A percentile compares a stretch with the other conserved stretches of the same genome.
Conservation (phyloP, 805 yeast genomes). For the Candida stauntonica region DNA sequence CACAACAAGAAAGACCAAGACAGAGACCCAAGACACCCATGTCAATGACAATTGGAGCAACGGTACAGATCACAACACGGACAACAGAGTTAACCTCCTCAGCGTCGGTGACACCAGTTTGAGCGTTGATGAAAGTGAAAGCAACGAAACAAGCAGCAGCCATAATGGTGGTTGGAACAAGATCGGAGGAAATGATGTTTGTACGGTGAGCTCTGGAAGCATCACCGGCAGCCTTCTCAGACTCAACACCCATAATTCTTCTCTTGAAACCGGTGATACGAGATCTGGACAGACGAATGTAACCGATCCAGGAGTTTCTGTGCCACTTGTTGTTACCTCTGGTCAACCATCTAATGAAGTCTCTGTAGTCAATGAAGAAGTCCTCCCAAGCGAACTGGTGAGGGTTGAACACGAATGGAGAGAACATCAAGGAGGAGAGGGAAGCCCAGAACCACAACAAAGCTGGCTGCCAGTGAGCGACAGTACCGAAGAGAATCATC, state of each 20-base stretch:
- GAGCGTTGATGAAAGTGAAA: constrained; percentile 77
- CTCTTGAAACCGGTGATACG: constrained; percentile 81
- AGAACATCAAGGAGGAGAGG: constrained; percentile 76
- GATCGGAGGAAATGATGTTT: constrained; percentile 65
- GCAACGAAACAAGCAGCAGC: constrained; percentile 80
- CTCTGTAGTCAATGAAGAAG: constrained; percentile 94
- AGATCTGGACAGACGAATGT: constrained; percentile 75
- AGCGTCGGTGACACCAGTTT: constrained; percentile 65
- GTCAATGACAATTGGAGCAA: constrained; percentile 89
- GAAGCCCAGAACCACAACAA: constrained; percentile 97
- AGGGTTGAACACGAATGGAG: constrained; percentile 95
- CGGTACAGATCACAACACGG: constrained; percentile 72
- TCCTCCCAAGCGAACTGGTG: constrained; percentile 97
- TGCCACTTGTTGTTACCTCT: constrained; percentile 89
- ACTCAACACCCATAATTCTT: constrained; percentile 67
- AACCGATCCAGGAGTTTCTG: constrained; percentile 86
- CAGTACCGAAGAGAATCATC: constrained; percentile 68
- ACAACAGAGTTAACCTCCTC: constrained; percentile 61
- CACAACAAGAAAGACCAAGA: constrained; percentile 87
- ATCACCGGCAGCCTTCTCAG: constrained; percentile 82
- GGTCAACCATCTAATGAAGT: constrained; percentile 85
- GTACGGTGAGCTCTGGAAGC: constrained; percentile 78
- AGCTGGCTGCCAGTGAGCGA: constrained; percentile 88
- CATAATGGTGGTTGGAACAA: constrained; percentile 65
- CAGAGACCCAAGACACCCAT: constrained; percentile 79